Evolutionary conservation across 148 eudicot genomes (phyloP).

Genomic region (Talinum fruticosum): DNA sequence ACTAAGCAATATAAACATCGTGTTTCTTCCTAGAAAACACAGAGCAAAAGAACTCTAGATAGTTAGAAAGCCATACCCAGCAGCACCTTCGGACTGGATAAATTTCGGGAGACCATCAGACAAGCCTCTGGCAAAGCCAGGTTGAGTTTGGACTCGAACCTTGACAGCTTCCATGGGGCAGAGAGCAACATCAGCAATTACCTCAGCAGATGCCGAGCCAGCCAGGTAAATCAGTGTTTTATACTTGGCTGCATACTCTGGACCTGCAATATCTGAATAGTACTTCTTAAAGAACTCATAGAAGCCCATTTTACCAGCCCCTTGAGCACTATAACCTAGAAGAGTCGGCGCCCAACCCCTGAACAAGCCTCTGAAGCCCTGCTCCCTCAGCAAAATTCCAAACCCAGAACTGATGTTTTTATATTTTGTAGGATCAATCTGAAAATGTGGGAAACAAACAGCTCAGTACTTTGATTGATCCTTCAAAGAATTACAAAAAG

Average conservation of each 20-base stretch:
- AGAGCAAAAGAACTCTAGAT: conserved; percentile 10
- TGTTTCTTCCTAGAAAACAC: background rate
- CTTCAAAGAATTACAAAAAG: background rate
- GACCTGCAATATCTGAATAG: conserved; percentile 67
- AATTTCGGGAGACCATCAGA: conserved; percentile 69
- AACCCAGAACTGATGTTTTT: conserved; percentile 56
- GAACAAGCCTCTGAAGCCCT: conserved; percentile 58
- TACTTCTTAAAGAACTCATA: conserved; percentile 76
- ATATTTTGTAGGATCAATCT: conserved; percentile 74
- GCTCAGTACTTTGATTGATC: background rate
- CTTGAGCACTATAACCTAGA: conserved; percentile 74
- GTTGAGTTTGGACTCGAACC: conserved; percentile 76
- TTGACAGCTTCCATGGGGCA: conserved; percentile 79
- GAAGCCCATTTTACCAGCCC: conserved; percentile 67
- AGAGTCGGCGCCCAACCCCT: conserved; percentile 76
- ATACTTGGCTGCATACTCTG: conserved; percentile 56
- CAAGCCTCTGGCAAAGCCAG: conserved; percentile 68
- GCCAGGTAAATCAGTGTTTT: conserved; percentile 61
- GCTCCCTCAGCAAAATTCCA: conserved; percentile 55
- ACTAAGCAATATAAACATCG: background rate
- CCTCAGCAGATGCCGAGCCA: conserved; percentile 74
- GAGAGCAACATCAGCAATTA: conserved; percentile 70
- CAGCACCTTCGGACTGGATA: conserved; percentile 53
- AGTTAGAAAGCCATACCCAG: conserved; percentile 43
- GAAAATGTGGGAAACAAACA: background rate